A percentile compares a stretch with the other conserved stretches of the same genome.
phyloP scores from a whole-genome alignment of 768 basidiomycete species.

The Naematelia encephala region DNA sequence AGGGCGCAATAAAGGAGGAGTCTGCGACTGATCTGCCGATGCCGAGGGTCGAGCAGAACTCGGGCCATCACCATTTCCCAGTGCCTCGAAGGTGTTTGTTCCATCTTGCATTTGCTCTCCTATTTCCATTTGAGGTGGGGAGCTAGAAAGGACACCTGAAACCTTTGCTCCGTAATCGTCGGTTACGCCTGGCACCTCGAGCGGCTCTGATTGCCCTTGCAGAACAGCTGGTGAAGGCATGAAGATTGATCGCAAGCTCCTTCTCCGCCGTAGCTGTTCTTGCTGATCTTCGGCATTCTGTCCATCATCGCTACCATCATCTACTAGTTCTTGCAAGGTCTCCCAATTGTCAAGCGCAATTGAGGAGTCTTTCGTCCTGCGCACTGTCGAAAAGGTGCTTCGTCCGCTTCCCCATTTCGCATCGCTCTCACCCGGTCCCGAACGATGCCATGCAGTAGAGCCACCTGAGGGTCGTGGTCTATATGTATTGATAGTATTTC shows the following conservation, averaged over 20 bases:
- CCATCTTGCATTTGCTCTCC: neutral
- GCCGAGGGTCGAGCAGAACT: neutral
- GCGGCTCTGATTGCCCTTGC: neutral
- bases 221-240: neutral
- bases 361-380: neutral
- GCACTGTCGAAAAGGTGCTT: neutral
- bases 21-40: neutral
- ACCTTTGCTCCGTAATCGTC: neutral
- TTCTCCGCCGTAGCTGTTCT: neutral
- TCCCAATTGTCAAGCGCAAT: conserved; percentile 24
- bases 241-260: neutral
- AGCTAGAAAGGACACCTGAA: conserved; percentile 10
- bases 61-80: no score
- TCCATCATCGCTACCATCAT: conserved; percentile 12
- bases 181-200: neutral
- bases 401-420: neutral
- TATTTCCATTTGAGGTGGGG: conserved; percentile 8
- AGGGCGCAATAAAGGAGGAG: neutral
- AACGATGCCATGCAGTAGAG: neutral
- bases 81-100: neutral
- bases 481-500: neutral
- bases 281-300: neutral
- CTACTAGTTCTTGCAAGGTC: conserved; percentile 21
- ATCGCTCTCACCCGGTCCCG: neutral
- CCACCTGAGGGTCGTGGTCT: neutral